Evolutionary conservation across 2,329 filamentous ascomycete genomes (phyloP).

Genomic region (Lachnellula subtilissima): DNA sequence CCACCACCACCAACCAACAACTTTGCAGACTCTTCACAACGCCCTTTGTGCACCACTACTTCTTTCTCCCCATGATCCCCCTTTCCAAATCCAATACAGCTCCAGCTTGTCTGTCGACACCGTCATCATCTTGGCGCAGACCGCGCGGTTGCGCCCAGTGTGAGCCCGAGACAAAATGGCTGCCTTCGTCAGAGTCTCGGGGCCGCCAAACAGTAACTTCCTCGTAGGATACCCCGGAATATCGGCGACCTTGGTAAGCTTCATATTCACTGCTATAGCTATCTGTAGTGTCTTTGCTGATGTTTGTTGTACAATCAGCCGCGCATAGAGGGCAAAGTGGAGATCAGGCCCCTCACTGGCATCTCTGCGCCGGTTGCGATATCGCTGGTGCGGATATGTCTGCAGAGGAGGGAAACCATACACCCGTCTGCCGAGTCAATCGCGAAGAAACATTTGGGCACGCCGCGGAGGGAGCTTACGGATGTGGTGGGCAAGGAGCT

Average conservation of each 20-base stretch:
- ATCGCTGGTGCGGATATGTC: constrained; percentile 88
- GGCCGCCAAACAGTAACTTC: constrained; percentile 94
- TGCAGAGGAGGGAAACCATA: constrained; percentile 92
- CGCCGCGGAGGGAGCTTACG: constrained; percentile 82
- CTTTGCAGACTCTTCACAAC: constrained; percentile 3
- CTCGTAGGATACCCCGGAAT: constrained; percentile 97
- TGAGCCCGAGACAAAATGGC: constrained; percentile 48
- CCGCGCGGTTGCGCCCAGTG: constrained; percentile 27
- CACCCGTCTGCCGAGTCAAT: constrained; percentile 93
- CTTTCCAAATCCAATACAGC: constrained; percentile 8
- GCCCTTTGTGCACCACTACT: background rate
- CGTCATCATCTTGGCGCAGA: constrained; percentile 25
- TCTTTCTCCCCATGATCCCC: constrained; percentile 16
- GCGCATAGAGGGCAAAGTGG: constrained; percentile 95
- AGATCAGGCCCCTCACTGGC: constrained; percentile 82
- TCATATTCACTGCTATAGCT: constrained; percentile 5
- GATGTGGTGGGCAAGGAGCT: constrained; percentile 96
- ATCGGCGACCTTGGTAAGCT: constrained; percentile 87
- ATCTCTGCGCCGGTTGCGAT: constrained; percentile 85
- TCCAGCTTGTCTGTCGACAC: constrained; percentile 18
- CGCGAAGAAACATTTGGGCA: constrained; percentile 84
- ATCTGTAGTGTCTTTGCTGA: constrained; percentile 18
- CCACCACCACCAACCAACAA: constrained; percentile 2
- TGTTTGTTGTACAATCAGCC: constrained; percentile 53
- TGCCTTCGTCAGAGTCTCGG: constrained; percentile 91